These are phyloP conservation scores for Spencermartinsiella ligniputridi DNA, from an alignment of 1,139 yeast genomes.

Conservation along the genomic window DNA sequence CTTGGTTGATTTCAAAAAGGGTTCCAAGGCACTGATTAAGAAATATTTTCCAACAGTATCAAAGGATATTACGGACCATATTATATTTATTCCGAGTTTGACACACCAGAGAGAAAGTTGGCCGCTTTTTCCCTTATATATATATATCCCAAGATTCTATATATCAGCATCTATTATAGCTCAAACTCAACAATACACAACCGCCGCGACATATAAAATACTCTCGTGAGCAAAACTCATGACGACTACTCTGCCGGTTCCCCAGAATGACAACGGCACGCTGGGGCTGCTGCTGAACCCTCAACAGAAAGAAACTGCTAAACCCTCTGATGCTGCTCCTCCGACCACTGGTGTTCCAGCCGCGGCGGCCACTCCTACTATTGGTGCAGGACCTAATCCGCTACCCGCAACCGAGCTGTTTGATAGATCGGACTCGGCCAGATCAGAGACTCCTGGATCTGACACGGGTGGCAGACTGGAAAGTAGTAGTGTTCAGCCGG, in stretches of 20 bases:
- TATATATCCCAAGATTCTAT: too few relatives aligned
- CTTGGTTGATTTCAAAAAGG: too few relatives aligned
- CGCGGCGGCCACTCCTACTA: background rate
- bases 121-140: too few relatives aligned
- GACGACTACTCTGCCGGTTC: conserved; percentile 1
- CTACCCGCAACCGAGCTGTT: background rate
- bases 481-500: background rate
- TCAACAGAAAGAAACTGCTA: background rate
- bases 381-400: background rate
- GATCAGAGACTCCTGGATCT: background rate
- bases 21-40: too few relatives aligned
- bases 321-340: background rate
- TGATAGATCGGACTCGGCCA: background rate
- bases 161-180: too few relatives aligned
- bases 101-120: too few relatives aligned
- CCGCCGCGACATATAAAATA: too few relatives aligned
- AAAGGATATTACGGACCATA: too few relatives aligned
- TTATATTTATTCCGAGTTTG: too few relatives aligned
- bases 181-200: too few relatives aligned
- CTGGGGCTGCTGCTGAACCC: conserved; percentile 1
- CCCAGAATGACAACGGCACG: background rate
- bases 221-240: too few relatives aligned
- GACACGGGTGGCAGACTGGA: background rate
- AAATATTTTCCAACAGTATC: too few relatives aligned
- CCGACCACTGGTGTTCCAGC: background rate